Percentiles rank a stretch among this genome's conserved stretches.
Evolutionary conservation across 2,329 filamentous ascomycete species (phyloP).

Genomic region (Simplicillium sp.): DNA sequence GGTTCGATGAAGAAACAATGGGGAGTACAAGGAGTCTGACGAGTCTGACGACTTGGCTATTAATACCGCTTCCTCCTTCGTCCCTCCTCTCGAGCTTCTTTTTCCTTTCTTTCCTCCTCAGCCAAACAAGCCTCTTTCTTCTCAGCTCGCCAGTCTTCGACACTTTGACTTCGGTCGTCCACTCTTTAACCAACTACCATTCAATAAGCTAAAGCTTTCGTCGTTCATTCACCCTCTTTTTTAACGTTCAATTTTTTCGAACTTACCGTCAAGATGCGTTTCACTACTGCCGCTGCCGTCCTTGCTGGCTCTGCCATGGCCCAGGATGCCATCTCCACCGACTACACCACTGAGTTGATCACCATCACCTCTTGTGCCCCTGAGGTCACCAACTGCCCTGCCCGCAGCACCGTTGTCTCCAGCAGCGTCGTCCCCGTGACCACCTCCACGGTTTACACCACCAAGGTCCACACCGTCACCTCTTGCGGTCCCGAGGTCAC

Average conservation of each 20-base stretch:
- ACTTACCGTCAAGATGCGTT: slow-evolving; percentile 50
- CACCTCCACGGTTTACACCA: slow-evolving; percentile 47
- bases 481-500: slow-evolving; percentile 49
- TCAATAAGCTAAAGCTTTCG: slow-evolving; percentile 15
- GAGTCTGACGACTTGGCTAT: slow-evolving; percentile 25
- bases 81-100: slow-evolving; percentile 12
- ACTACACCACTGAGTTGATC: slow-evolving; percentile 48
- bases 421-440: slow-evolving; percentile 30
- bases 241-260: slow-evolving; percentile 18
- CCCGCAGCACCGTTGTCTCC: slow-evolving; percentile 27
- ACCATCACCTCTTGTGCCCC: slow-evolving; percentile 54
- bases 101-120: slow-evolving; percentile 24
- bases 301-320: slow-evolving; percentile 28
- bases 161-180: slow-evolving; percentile 48
- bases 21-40: background rate
- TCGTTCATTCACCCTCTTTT: slow-evolving; percentile 16
- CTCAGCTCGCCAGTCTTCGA: slow-evolving; percentile 27
- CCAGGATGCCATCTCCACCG: slow-evolving; percentile 29
- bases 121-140: slow-evolving; percentile 31
- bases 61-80: slow-evolving; percentile 35
- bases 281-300: slow-evolving; percentile 40
- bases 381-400: slow-evolving; percentile 53
- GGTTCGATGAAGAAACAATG: too few species aligned
- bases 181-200: slow-evolving; percentile 33
- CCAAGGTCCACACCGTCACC: slow-evolving; percentile 52